These are phyloP conservation scores for Mycena galericulata DNA, from an alignment of 768 basidiomycete species.

Conservation along the genomic window DNA sequence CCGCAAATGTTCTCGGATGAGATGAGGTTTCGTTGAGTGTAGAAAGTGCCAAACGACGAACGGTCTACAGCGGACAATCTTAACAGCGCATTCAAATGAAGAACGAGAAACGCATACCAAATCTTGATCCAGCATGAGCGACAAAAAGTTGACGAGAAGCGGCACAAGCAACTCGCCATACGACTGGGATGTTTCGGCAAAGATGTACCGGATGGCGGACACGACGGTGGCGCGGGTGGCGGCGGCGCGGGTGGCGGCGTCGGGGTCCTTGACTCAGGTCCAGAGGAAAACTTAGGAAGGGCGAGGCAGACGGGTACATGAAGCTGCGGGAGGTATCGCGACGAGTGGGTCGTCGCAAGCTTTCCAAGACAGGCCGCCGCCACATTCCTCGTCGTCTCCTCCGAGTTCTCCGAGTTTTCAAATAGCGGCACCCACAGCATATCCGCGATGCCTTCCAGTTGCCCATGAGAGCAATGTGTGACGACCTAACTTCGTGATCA, in stretches of 20 bases:
- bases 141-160: no score
- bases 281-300: slow-evolving; percentile 38
- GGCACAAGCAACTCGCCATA: no score
- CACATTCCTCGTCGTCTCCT: no score
- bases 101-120: no score
- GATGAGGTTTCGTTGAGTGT: slow-evolving; percentile 92
- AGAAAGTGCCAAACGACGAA: slow-evolving; percentile 90
- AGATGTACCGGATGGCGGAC: no score
- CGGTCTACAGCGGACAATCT: slow-evolving; percentile 67
- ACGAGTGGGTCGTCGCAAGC: no score
- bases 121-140: no score
- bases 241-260: slow-evolving; percentile 82
- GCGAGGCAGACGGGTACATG: slow-evolving; percentile 43
- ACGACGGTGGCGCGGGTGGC: slow-evolving; percentile 94
- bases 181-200: no score
- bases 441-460: slow-evolving; percentile 88
- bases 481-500: slow-evolving; percentile 72
- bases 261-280: slow-evolving; percentile 76
- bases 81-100: background rate
- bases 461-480: slow-evolving; percentile 87
- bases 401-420: no score
- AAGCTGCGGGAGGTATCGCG: no score
- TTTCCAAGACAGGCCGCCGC: no score
- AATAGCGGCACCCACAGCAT: no score
- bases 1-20: slow-evolving; percentile 87